phyloP scores from a whole-genome alignment of 768 basidiomycete species.

The Kwoniella bestiolae region DNA sequence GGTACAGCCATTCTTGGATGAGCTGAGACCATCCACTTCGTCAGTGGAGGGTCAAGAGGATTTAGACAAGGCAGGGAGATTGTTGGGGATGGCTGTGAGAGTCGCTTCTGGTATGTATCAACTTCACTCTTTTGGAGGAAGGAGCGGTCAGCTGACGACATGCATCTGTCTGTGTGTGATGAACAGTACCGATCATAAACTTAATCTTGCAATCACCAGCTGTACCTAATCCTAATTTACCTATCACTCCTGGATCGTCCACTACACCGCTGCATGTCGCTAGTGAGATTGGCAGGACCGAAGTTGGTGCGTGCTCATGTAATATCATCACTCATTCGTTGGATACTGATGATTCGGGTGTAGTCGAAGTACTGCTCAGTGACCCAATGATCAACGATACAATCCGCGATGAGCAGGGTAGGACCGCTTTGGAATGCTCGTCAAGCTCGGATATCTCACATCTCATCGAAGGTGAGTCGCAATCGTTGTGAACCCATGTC shows the following conservation, averaged over 20 bases:
- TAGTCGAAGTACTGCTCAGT: conserved; percentile 75
- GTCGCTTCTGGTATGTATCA: conserved; percentile 41
- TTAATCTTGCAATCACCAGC: conserved; percentile 24
- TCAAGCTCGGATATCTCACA: conserved; percentile 69
- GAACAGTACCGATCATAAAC: conserved; percentile 34
- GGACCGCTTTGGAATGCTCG: conserved; percentile 74
- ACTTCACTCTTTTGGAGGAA: background rate
- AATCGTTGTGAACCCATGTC: background rate
- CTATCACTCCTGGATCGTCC: conserved; percentile 13
- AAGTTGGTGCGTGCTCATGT: conserved; percentile 36
- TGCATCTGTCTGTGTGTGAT: background rate
- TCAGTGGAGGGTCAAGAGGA: conserved; percentile 30
- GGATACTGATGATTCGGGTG: conserved; percentile 54
- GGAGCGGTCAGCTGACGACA: background rate
- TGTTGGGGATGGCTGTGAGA: conserved; percentile 43
- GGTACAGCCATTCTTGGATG: conserved; percentile 52
- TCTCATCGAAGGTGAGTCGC: conserved; percentile 62
- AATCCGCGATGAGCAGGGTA: conserved; percentile 68
- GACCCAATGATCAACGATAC: conserved; percentile 82
- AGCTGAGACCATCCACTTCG: conserved; percentile 33
- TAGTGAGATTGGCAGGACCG: conserved; percentile 42
- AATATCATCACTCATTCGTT: background rate
- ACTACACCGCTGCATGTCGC: conserved; percentile 46
- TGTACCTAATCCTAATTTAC: conserved; percentile 31
- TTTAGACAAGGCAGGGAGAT: conserved; percentile 24